These are phyloP conservation scores for Alternaria infectoria DNA, from an alignment of 2,329 filamentous ascomycete species.

Conservation along the genomic window DNA sequence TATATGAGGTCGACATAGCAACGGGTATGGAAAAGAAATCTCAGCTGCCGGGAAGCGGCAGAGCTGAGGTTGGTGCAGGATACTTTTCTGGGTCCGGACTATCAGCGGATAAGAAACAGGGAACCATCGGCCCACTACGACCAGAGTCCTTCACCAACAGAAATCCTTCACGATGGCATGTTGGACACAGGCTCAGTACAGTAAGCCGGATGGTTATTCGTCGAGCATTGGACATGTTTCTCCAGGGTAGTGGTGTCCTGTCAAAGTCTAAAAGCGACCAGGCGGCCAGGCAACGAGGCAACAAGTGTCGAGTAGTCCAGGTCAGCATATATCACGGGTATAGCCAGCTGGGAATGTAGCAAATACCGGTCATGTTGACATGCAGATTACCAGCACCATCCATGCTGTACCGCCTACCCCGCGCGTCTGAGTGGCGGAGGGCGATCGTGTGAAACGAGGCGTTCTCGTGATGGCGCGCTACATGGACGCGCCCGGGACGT, in stretches of 20 bases:
- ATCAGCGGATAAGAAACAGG: not conserved
- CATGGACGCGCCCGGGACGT: constrained; percentile 22
- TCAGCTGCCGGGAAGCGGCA: not conserved
- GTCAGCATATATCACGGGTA: not conserved
- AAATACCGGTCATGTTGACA: constrained; percentile 33
- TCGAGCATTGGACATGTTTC: not conserved
- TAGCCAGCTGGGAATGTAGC: not conserved
- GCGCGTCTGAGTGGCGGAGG: constrained; percentile 28
- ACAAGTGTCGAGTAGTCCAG: not conserved
- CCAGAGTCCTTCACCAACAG: not conserved
- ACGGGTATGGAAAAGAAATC: constrained; percentile 3
- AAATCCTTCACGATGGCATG: not conserved
- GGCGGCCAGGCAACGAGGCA: not conserved
- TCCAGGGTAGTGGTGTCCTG: not conserved
- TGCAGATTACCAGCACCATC: constrained; percentile 7
- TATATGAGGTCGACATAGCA: constrained; percentile 10
- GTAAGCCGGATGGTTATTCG: not conserved
- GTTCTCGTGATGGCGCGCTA: constrained; percentile 26
- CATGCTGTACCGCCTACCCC: constrained; percentile 12
- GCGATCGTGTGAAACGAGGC: constrained; percentile 24
- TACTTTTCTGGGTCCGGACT: not conserved
- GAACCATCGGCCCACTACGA: not conserved
- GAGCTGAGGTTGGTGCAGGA: not conserved
- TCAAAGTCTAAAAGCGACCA: not conserved
- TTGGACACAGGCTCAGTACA: not conserved